These are phyloP conservation scores for Fusarium oligoseptatum DNA, from an alignment of 2,329 filamentous ascomycete genomes.

Conservation along the genomic window DNA sequence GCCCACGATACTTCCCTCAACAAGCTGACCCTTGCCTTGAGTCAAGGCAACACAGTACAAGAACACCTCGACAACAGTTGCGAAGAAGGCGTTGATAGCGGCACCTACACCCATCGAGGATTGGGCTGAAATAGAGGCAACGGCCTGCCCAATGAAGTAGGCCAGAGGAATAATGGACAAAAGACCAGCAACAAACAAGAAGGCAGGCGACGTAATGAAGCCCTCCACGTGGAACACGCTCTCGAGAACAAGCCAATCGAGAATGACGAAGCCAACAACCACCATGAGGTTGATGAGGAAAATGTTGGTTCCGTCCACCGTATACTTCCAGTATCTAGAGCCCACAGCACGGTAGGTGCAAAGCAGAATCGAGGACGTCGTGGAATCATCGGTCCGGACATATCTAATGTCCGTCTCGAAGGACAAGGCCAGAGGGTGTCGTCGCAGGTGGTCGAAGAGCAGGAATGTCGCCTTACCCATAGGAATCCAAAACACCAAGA, in stretches of 20 bases:
- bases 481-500: constrained; percentile 96
- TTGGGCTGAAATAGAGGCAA: constrained; percentile 97
- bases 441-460: constrained; percentile 89
- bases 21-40: constrained; percentile 91
- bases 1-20: constrained; percentile 96
- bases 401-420: constrained; percentile 90
- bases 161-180: constrained; percentile 95
- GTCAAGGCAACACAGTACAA: constrained; percentile 95
- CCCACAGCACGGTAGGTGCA: constrained; percentile 98
- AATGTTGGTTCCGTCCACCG: constrained; percentile 97
- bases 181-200: constrained; percentile 86
- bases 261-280: constrained; percentile 92
- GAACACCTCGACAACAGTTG: constrained; percentile 96
- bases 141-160: constrained; percentile 98
- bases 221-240: constrained; percentile 76
- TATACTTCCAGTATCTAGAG: constrained; percentile 99
- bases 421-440: constrained; percentile 91
- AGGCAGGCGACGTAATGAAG: constrained; percentile 83
- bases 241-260: constrained; percentile 88
- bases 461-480: constrained; percentile 97
- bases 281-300: constrained; percentile 98
- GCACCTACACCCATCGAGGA: constrained; percentile 98
- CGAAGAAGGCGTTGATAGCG: constrained; percentile 98
- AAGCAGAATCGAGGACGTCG: constrained; percentile 87
- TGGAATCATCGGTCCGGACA: constrained; percentile 76